Evolutionary conservation across 495 filamentous ascomycete genomes (phyloP), one percentile per base, ranked within the genome.

Genomic region (Tetracladium setigerum): DNA sequence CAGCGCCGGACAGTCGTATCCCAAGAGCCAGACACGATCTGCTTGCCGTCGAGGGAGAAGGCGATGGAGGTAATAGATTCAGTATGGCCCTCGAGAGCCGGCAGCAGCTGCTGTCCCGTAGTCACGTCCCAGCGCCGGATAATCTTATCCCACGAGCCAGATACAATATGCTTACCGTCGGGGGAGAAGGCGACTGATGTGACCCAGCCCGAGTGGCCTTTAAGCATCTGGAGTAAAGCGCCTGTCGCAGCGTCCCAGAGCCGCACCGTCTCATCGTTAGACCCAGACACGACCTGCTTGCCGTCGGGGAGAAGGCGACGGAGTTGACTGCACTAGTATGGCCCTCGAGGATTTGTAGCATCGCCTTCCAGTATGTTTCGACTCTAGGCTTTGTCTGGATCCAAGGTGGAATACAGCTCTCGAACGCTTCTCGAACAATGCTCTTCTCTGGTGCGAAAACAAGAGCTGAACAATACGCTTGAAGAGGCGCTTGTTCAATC

Each of bases 391-490:
- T 41, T 19, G 7, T 42, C 46, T 46, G 18, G 13, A 45, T 39
- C 41, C 17, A 52, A 24, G 3, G 4, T 18, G 38, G 38, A 7
- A 50, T 50, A 19, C n/a, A 38, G 1, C 17, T 0, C 32, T 38
- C 18, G 44, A 49, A 57, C 4, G 18, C 19, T 13, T 36, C 47
- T 16, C 57, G 47, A 17, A 66, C 56, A 22, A 64, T 50, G 44
- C 61, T 59, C 15, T 11, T 56, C 37, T 51, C 30, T 24, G 62
- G 67, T 33, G 60, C 47, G 56, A 70, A 70, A 9, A 66, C 15
- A 9, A 73, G 49, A 5, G 55, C 62, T 7, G 61, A 47, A 39
- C 31, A 47, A 41, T 62, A 66, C 46, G 58, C 18, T 45, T 67
- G 57, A 33, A 69, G 44, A 47, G 59, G 48, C n/a, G 47, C 56